Percentiles rank a stretch among this genome's conserved stretches.
Evolutionary conservation across 2,329 filamentous ascomycete genomes (phyloP).

Genomic region (Albophoma yamanashiensis): DNA sequence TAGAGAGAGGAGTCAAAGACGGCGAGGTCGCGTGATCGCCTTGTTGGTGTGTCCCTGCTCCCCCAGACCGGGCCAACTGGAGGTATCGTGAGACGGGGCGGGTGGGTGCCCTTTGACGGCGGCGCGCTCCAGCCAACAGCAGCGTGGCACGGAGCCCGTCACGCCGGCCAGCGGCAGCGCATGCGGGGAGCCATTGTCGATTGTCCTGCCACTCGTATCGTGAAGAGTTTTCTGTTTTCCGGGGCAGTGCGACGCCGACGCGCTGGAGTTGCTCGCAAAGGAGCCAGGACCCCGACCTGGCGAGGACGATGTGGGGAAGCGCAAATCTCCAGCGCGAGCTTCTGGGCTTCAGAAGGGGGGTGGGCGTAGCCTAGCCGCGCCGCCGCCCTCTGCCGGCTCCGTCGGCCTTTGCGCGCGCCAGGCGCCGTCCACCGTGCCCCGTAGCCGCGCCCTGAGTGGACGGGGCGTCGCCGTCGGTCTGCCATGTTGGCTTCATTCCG

Average conservation of each 20-base stretch:
- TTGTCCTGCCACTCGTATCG: neutral
- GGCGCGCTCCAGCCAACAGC: neutral
- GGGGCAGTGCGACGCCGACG: neutral
- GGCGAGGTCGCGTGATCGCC: slow-evolving; percentile 10
- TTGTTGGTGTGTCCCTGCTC: neutral
- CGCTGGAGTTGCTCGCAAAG: neutral
- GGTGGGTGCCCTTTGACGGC: neutral
- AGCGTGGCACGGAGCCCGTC: neutral
- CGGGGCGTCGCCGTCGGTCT: neutral
- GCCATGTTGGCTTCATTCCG: neutral
- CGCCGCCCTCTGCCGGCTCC: neutral
- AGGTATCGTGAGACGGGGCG: slow-evolving; percentile 6
- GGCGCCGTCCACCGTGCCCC: slow-evolving; percentile 17
- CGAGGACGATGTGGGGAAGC: neutral
- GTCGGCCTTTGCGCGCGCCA: neutral
- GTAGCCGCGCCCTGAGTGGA: slow-evolving; percentile 14
- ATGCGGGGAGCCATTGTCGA: neutral
- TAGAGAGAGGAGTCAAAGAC: neutral
- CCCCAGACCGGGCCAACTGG: slow-evolving; percentile 1
- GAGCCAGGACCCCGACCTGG: neutral
- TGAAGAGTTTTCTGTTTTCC: neutral
- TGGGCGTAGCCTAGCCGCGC: slow-evolving; percentile 1
- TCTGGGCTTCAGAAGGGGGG: too few relatives aligned
- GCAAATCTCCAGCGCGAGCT: neutral
- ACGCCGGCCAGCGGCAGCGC: neutral